A percentile compares a stretch with the other conserved stretches of the same genome.
Conservation (phyloP, 352 stramenopile genomes). For the Poterioochromonas sp. region DNA sequence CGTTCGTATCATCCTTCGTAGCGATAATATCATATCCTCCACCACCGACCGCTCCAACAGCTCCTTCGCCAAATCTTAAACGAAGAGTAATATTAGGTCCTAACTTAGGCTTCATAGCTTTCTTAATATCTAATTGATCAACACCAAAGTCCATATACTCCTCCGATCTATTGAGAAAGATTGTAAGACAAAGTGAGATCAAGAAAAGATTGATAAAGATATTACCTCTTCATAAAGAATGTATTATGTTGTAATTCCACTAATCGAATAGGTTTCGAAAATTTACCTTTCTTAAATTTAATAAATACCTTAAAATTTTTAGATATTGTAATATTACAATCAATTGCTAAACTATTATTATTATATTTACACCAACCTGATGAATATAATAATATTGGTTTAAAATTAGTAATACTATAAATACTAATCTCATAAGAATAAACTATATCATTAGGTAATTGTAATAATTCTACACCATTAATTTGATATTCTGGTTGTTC, state of each 20-base stretch:
- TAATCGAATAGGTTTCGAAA: not conserved
- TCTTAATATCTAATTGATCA: slow-evolving; percentile 31
- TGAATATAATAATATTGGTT: not conserved
- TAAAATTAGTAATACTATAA: slow-evolving; percentile 24
- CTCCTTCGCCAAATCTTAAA: not conserved
- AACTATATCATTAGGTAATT: not conserved
- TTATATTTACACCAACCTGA: too few species aligned
- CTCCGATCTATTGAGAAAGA: not conserved
- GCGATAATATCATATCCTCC: too few species aligned
- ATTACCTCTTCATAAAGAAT: slow-evolving; percentile 21
- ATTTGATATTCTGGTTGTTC: not conserved
- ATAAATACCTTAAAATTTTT: slow-evolving; percentile 28
- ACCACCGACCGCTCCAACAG: too few species aligned
- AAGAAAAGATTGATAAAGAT: not conserved
- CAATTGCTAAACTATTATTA: not conserved
- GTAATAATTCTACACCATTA: not conserved
- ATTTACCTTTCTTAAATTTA: not conserved
- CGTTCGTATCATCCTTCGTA: too few species aligned
- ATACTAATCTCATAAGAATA: not conserved
- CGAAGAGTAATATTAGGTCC: slow-evolving; percentile 8
- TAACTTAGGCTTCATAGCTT: slow-evolving; percentile 11
- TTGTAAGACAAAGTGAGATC: not conserved
- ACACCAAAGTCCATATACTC: slow-evolving; percentile 9
- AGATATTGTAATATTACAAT: not conserved
- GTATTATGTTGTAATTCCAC: slow-evolving; percentile 28